These are phyloP conservation scores for Trametes hirsuta DNA, from an alignment of 1,284 basidiomycete species.

Conservation along the genomic window DNA sequence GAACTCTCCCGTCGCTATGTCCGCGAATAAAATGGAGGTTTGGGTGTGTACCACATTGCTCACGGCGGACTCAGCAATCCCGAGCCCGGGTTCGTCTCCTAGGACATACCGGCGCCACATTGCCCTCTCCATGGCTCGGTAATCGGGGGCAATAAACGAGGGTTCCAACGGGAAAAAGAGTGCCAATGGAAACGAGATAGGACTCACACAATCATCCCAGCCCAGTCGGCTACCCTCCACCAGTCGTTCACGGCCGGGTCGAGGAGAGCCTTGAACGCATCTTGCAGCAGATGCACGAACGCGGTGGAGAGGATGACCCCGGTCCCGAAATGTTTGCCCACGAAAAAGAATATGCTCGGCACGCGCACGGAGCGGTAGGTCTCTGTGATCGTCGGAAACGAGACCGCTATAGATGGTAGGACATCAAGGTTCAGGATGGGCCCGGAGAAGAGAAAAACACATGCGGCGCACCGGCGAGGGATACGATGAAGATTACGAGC, in stretches of 20 bases:
- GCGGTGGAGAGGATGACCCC: slow-evolving; percentile 81
- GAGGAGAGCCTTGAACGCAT: slow-evolving; percentile 66
- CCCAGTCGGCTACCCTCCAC: slow-evolving; percentile 56
- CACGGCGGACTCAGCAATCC: no score
- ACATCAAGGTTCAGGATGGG: neutral
- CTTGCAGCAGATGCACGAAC: slow-evolving; percentile 77
- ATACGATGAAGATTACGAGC: slow-evolving; percentile 39
- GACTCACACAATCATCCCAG: slow-evolving; percentile 73
- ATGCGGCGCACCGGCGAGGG: slow-evolving; percentile 38
- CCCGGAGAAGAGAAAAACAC: neutral
- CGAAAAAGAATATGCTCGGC: slow-evolving; percentile 70
- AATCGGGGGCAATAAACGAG: no score
- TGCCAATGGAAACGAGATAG: neutral
- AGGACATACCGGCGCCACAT: no score
- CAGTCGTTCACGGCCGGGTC: slow-evolving; percentile 46
- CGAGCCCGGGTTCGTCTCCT: no score
- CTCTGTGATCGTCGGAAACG: slow-evolving; percentile 68
- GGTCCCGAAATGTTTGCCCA: slow-evolving; percentile 83
- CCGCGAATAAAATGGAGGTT: no score
- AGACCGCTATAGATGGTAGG: slow-evolving; percentile 52
- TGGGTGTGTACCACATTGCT: no score
- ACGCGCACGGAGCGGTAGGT: slow-evolving; percentile 55
- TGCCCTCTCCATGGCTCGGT: no score
- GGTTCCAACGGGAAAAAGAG: no score
- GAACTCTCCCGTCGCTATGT: no score